These are phyloP conservation scores for Penicillium flavigenum DNA, from an alignment of 495 filamentous ascomycete genomes.

Conservation along the genomic window DNA sequence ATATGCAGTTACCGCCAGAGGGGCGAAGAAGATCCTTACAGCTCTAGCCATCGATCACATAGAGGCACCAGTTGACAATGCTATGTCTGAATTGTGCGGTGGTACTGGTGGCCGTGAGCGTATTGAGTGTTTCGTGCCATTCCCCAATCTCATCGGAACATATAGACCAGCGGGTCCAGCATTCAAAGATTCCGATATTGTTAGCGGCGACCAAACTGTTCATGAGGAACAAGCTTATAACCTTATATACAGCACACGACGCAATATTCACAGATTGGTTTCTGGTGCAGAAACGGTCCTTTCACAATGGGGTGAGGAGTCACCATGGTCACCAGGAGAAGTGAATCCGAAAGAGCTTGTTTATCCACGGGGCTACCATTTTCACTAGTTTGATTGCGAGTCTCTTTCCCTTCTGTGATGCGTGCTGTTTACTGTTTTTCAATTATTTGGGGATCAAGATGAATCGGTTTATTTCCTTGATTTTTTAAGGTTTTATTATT, in stretches of 20 bases:
- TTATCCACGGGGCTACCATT: no score
- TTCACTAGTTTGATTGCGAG: no score
- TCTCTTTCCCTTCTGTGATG: no score
- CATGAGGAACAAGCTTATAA: constrained; percentile 26
- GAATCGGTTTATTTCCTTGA: no score
- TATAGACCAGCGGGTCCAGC: constrained; percentile 21
- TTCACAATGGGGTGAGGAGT: constrained; percentile 23
- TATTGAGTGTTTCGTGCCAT: constrained; percentile 31
- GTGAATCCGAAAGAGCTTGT: no score
- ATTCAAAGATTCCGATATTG: constrained; percentile 30
- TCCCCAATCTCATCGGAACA: constrained; percentile 31
- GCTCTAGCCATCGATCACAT: constrained; percentile 29
- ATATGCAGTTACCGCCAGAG: constrained; percentile 55
- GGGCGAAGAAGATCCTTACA: constrained; percentile 53
- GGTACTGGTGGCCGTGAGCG: constrained; percentile 19
- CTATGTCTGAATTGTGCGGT: constrained; percentile 30
- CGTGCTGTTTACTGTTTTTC: no score
- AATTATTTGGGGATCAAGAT: no score
- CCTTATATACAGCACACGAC: constrained; percentile 30
- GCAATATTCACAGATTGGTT: constrained; percentile 30
- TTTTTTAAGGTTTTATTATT: no score
- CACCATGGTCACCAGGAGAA: constrained; percentile 21
- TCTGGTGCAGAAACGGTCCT: constrained; percentile 25
- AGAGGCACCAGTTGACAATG: constrained; percentile 25
- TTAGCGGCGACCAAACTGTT: constrained; percentile 8